phyloP scores from a whole-genome alignment of 148 eudicot species.

The Nepenthes mirabilis region DNA sequence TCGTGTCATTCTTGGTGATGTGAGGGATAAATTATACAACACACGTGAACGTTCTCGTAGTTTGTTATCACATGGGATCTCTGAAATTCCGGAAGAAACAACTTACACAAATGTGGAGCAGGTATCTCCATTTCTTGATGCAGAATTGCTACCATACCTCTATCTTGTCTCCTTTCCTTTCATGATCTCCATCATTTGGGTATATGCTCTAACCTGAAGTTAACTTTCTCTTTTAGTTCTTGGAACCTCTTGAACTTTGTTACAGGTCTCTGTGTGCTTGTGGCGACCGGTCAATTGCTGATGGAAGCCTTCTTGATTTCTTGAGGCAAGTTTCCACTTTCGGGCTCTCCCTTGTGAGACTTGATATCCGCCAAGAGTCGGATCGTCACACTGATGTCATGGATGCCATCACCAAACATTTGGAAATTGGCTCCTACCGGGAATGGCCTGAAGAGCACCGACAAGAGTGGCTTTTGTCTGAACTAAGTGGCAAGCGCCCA shows the following conservation, averaged over 20 bases:
- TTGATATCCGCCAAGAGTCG: conserved; percentile 93
- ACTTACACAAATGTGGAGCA: conserved; percentile 70
- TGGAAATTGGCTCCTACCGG: conserved; percentile 83
- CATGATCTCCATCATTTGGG: neutral
- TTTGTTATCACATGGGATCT: conserved; percentile 58
- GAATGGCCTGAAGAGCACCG: conserved; percentile 88
- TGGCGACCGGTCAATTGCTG: conserved; percentile 88
- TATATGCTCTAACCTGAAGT: conserved; percentile 6
- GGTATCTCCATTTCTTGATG: conserved; percentile 25
- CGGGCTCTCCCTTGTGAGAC: conserved; percentile 86
- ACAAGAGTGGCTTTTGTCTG: conserved; percentile 98
- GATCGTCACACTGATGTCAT: conserved; percentile 93
- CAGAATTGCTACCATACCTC: neutral
- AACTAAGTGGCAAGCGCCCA: conserved; percentile 82
- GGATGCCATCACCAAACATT: conserved; percentile 80
- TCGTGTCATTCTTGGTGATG: conserved; percentile 90
- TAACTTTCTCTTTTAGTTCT: conserved; percentile 35
- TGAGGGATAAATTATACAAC: conserved; percentile 80
- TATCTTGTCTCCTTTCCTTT: neutral
- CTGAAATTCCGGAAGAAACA: conserved; percentile 78
- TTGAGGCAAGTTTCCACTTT: conserved; percentile 91
- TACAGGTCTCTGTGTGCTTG: conserved; percentile 83
- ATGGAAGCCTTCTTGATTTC: conserved; percentile 96
- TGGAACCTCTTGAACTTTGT: conserved; percentile 95
- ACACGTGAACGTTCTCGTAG: conserved; percentile 94